Evolutionary conservation across 2,329 filamentous ascomycete genomes (phyloP).

Genomic region (Cytospora paraplurivora): DNA sequence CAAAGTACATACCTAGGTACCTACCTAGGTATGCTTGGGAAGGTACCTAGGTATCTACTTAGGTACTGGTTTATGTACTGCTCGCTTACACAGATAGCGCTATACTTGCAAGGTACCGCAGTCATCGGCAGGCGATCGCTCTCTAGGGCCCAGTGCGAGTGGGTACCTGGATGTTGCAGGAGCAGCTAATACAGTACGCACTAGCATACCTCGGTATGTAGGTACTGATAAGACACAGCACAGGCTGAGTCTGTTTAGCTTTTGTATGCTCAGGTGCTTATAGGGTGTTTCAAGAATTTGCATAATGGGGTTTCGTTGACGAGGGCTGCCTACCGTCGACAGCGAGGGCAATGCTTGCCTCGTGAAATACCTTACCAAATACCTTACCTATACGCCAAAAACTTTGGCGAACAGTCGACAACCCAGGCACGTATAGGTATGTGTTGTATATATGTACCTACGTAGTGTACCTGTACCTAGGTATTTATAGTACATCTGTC

Average conservation of each 20-base stretch:
- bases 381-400: too few species aligned
- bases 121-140: background rate
- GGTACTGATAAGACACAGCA: constrained; percentile 1
- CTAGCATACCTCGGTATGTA: background rate
- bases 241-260: background rate
- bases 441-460: too few species aligned
- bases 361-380: too few species aligned
- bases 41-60: background rate
- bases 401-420: too few species aligned
- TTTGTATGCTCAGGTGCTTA: too few species aligned
- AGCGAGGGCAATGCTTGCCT: background rate
- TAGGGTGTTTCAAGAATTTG: background rate
- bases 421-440: too few species aligned
- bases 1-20: background rate
- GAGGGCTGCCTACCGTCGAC: background rate
- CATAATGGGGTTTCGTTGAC: background rate
- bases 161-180: constrained; percentile 3
- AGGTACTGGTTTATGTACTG: background rate
- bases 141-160: constrained; percentile 3
- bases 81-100: background rate
- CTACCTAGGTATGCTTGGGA: too few species aligned
- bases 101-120: background rate
- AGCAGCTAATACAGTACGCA: constrained; percentile 2
- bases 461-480: too few species aligned
- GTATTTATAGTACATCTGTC: too few species aligned